A percentile compares a stretch with the other conserved stretches of the same genome.
Conservation (phyloP, 2,329 filamentous ascomycete genomes). For the Apiospora kogelbergensis region DNA sequence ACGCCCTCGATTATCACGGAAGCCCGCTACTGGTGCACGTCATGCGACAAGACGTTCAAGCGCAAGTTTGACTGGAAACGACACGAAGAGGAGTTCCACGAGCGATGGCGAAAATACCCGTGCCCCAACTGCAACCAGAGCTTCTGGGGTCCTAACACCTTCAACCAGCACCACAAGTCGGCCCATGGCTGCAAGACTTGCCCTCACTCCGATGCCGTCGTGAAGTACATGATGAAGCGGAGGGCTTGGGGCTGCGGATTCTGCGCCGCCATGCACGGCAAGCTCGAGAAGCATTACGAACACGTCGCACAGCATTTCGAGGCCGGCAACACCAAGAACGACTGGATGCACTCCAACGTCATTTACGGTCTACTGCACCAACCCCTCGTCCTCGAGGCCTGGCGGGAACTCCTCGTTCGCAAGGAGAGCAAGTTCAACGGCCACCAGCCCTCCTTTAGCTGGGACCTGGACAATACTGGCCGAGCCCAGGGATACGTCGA, state of each 20-base stretch:
- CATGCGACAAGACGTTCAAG: constrained; percentile 64
- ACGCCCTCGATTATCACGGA: constrained; percentile 22
- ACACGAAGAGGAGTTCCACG: constrained; percentile 69
- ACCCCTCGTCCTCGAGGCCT: constrained; percentile 59
- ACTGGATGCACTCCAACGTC: constrained; percentile 70
- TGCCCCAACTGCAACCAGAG: constrained; percentile 68
- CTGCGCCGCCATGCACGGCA: constrained; percentile 62
- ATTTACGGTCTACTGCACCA: constrained; percentile 69
- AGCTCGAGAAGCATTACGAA: constrained; percentile 66
- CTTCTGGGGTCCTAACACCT: constrained; percentile 67
- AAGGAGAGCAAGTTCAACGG: constrained; percentile 44
- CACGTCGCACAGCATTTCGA: constrained; percentile 70
- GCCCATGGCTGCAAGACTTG: constrained; percentile 65
- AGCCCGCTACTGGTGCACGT: constrained; percentile 40
- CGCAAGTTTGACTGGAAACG: constrained; percentile 70
- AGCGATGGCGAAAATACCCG: constrained; percentile 66
- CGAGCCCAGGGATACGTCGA: constrained; percentile 59
- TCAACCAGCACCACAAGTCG: constrained; percentile 67
- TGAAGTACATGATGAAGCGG: constrained; percentile 61
- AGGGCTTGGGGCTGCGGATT: constrained; percentile 71
- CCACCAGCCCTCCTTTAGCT: constrained; percentile 58
- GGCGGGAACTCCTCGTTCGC: constrained; percentile 55
- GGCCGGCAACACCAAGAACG: constrained; percentile 58
- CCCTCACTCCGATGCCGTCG: constrained; percentile 63
- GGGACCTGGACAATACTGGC: constrained; percentile 57